These are phyloP conservation scores for Samsoniella hepiali DNA, from an alignment of 2,329 filamentous ascomycete genomes.

Conservation along the genomic window DNA sequence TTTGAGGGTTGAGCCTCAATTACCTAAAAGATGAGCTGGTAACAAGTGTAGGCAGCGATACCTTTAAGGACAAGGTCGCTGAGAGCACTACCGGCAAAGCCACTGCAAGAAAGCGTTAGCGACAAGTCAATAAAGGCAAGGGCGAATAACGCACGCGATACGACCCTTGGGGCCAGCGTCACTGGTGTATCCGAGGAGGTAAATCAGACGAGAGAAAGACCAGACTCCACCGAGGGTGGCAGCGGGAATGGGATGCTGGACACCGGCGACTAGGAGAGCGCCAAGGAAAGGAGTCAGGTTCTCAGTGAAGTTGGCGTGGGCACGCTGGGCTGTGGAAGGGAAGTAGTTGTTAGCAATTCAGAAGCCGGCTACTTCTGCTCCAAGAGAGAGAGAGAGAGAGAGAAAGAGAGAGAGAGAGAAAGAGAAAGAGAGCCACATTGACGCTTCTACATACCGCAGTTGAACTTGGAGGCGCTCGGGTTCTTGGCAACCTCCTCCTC, in stretches of 20 bases:
- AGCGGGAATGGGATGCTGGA: conserved; percentile 50
- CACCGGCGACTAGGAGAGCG: conserved; percentile 53
- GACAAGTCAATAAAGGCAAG: not conserved
- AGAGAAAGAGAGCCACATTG: not conserved
- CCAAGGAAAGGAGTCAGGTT: conserved; percentile 53
- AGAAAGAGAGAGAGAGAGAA: not conserved
- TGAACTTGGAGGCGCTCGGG: conserved; percentile 55
- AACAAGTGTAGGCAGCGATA: conserved; percentile 41
- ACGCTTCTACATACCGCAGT: conserved; percentile 50
- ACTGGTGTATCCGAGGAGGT: conserved; percentile 53
- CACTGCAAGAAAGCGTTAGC: conserved; percentile 30
- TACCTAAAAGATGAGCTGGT: conserved; percentile 14
- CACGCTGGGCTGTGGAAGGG: not conserved
- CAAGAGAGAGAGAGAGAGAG: not conserved
- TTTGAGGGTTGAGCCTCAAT: not conserved
- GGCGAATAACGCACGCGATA: conserved; percentile 30
- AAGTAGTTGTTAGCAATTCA: not conserved
- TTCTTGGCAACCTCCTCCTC: conserved; percentile 53
- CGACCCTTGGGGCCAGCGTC: conserved; percentile 45
- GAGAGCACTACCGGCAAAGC: conserved; percentile 34
- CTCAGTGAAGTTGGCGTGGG: conserved; percentile 43
- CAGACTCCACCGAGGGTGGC: conserved; percentile 51
- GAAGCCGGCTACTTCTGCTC: not conserved
- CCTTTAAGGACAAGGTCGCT: conserved; percentile 39
- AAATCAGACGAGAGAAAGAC: conserved; percentile 50